Base-by-base conservation (phyloP, 139 green algal genomes). In the Edaphochlamys debaryana region DNA sequence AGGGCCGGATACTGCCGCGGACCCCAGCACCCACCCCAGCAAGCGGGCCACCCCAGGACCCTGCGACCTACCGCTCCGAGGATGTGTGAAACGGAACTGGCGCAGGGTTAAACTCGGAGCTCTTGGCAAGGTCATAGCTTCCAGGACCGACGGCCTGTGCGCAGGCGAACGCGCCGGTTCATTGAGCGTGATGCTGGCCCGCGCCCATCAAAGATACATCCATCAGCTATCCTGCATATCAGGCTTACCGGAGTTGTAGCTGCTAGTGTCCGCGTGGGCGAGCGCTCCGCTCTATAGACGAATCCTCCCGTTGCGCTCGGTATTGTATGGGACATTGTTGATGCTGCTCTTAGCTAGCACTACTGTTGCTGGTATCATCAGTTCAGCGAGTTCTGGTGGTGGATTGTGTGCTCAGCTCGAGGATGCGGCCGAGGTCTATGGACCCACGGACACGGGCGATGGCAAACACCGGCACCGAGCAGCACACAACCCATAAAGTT, bases 1-100 rank as follows among this genome's bases (percentile, higher is more conserved):
- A 15, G 48, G 11, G 48, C 11, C 17, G 17, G 4, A 63, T 22
- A 30, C 17, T 63, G 54, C 54, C 20, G 22, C 20, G 19, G 30
- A 22, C 54, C 22, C 54, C 54, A 63, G 4, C 8, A 29, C 8
- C 11, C 20, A 30, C 17, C 54, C 8, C 17, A 20, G 17, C n/a
- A 15, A 4, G 30, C 19, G 7, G 17, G 8, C 11, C 19, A 32
- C 30, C 29, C 17, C 5, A 15, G 22, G 63, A 41, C 22, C 6
- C 22, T 36, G 1, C 69, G 48, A 1, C 38, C 58, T 19, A 71
- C 75, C 75, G 23, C 34, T 72, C 75, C 0, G 75, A 29, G 17
- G 60, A 72, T 8, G 60, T 71, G 15, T 81, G 75, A 58, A 81
- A 81, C 23, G 75, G 75, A 3, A 62, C 75, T 17, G 75, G 75